These are phyloP conservation scores for Talaromyces ruber DNA, from an alignment of 495 filamentous ascomycete species.

Conservation along the genomic window DNA sequence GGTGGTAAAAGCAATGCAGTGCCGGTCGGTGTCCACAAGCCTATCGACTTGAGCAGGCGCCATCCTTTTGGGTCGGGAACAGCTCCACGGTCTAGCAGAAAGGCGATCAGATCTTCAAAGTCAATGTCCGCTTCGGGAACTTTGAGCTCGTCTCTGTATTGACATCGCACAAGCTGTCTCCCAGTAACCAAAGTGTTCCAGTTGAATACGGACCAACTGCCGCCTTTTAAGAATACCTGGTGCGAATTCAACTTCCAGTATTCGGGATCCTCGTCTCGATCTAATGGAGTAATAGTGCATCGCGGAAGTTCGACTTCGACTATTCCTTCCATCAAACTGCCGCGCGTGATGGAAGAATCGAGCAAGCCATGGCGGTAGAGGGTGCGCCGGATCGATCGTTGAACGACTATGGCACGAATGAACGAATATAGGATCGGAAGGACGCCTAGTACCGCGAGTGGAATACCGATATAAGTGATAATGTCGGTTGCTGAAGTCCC, in stretches of 20 bases:
- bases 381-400: slow-evolving; percentile 48
- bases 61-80: slow-evolving; percentile 51
- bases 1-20: slow-evolving; percentile 49
- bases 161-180: slow-evolving; percentile 48
- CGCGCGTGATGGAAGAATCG: slow-evolving; percentile 42
- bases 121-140: slow-evolving; percentile 58
- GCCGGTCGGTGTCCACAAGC: slow-evolving; percentile 55
- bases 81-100: slow-evolving; percentile 55
- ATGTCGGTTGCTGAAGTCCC: slow-evolving; percentile 25
- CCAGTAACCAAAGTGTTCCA: slow-evolving; percentile 54
- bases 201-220: slow-evolving; percentile 55
- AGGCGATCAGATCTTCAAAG: slow-evolving; percentile 51
- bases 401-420: slow-evolving; percentile 41
- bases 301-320: slow-evolving; percentile 59
- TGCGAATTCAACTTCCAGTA: slow-evolving; percentile 47
- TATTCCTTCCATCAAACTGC: slow-evolving; percentile 53
- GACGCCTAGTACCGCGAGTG: slow-evolving; percentile 59
- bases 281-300: slow-evolving; percentile 50
- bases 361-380: slow-evolving; percentile 43
- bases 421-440: slow-evolving; percentile 54
- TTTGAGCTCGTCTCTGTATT: slow-evolving; percentile 56
- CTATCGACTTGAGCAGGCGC: slow-evolving; percentile 46
- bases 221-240: slow-evolving; percentile 44
- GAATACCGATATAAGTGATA: slow-evolving; percentile 51
- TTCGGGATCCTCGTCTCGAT: slow-evolving; percentile 37